Conservation (phyloP, 495 filamentous ascomycete genomes). For the Cercophora scortea region DNA sequence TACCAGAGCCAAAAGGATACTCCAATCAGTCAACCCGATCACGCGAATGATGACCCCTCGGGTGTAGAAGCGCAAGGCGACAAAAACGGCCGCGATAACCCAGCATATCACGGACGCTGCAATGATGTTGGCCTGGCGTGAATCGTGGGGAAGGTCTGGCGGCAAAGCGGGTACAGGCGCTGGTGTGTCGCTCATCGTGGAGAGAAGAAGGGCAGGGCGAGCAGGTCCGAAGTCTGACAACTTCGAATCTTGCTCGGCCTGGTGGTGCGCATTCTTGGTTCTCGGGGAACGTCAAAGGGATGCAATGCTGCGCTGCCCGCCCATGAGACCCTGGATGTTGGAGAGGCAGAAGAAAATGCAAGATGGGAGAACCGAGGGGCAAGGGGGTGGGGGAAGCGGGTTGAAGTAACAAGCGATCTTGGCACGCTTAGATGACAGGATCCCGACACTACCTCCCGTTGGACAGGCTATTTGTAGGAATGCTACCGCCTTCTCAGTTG, state of each 20-base stretch:
- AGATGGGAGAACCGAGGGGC: no score
- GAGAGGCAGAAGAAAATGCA: background rate
- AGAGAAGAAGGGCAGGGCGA: background rate
- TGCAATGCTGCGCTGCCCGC: no score
- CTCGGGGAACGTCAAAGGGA: no score
- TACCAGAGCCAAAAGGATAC: constrained; percentile 20
- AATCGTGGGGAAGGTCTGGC: constrained; percentile 17
- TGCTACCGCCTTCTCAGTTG: no score
- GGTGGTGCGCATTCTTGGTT: background rate
- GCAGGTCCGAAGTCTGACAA: no score
- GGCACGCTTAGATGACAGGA: no score
- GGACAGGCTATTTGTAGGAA: no score
- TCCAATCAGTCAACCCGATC: constrained; percentile 21
- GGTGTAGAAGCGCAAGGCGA: constrained; percentile 23
- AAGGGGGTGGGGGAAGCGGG: no score
- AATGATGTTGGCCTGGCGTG: constrained; percentile 15
- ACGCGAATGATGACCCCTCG: constrained; percentile 16
- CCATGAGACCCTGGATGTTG: no score
- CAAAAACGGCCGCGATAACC: constrained; percentile 20
- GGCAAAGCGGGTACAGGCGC: constrained; percentile 1
- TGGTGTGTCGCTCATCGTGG: constrained; percentile 1
- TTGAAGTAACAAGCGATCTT: no score
- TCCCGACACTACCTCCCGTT: no score
- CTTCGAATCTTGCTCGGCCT: background rate
- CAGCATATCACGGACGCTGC: constrained; percentile 12